Conservation (phyloP, 441 rosid species). For the Manihot esculenta region DNA sequence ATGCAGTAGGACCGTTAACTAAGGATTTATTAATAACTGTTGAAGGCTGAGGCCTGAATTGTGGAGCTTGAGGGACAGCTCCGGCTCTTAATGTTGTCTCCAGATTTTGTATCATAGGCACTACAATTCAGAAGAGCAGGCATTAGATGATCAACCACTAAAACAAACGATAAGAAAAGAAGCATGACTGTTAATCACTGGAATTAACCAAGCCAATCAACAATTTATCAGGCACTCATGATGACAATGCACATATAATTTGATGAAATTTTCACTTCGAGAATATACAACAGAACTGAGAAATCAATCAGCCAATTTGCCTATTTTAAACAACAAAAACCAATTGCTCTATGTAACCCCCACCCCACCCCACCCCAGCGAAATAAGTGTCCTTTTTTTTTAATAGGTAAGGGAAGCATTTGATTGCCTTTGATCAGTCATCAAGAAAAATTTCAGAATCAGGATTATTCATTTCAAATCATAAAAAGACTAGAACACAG, state of each 20-base stretch:
- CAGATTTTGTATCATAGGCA: constrained; percentile 93
- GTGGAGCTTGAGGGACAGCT: constrained; percentile 87
- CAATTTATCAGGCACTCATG: not conserved
- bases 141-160: not conserved
- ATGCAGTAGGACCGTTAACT: constrained; percentile 15
- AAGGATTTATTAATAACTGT: constrained; percentile 27
- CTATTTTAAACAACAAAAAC: not conserved
- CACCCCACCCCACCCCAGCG: no score
- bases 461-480: not conserved
- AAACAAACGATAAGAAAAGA: not conserved
- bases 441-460: not conserved
- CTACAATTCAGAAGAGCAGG: constrained; percentile 32
- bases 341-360: not conserved
- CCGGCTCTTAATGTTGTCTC: constrained; percentile 77
- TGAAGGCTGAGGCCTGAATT: constrained; percentile 62
- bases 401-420: not conserved
- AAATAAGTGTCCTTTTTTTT: not conserved
- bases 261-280: not conserved
- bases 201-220: not conserved
- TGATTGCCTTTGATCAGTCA: not conserved
- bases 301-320: not conserved
- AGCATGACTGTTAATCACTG: not conserved
- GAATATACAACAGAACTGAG: not conserved
- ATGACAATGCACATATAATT: not conserved
- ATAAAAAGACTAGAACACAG: not conserved